Base-by-base conservation (phyloP, 352 stramenopile species). In the Elongisporangium anandrum region DNA sequence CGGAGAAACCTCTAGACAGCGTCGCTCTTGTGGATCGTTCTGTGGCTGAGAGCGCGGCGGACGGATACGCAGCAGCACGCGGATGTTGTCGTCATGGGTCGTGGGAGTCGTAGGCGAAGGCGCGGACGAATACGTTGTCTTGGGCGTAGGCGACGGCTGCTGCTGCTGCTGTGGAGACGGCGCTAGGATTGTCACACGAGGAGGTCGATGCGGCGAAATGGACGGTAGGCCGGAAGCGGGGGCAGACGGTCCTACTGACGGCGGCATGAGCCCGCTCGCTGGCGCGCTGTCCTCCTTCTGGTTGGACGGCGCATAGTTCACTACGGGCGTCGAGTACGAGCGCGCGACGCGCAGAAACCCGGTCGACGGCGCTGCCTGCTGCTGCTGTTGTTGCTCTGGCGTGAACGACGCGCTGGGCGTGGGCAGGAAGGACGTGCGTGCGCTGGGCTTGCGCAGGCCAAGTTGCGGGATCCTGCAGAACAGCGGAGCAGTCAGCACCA, bases 31-130 rank as follows among this genome's bases (percentile, higher is more conserved):
- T 0, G 56, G 63, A 23, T 66, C 53, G 21, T 67, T 66, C 23
- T 76, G 58, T 7, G 24, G 52, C 23, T 84, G 72, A n/a, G 56
- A 52, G 39, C 64, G 56, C 55, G 70, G 54, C 57, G 75, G 75
- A 4, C 75, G 68, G 54, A 92, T 88, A 22, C 83, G 79, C n/a
- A 92, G 57, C 56, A 92, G 38, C 17, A 88, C 81, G 49, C 83
- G 83, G 54, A 92, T 92, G 49, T 75, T 92, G 57, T 92, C 81
- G 19, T 63, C 60, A 23, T 71, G 59, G 21, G 57, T 54, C 39
- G 65, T 55, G 16, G 56, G 51, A 1, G 61, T 54, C 17, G 52
- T 34, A 0, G 59, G 49, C 23, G 61, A 48, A 29, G 64, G 48
- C 52, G 69, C 54, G 68, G 66, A 56, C 47, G 50, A 64, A 20